Percentiles rank a stretch among this genome's conserved stretches.
phyloP scores from a whole-genome alignment of 1,139 yeast species.

The Protomyces macrosporus region DNA sequence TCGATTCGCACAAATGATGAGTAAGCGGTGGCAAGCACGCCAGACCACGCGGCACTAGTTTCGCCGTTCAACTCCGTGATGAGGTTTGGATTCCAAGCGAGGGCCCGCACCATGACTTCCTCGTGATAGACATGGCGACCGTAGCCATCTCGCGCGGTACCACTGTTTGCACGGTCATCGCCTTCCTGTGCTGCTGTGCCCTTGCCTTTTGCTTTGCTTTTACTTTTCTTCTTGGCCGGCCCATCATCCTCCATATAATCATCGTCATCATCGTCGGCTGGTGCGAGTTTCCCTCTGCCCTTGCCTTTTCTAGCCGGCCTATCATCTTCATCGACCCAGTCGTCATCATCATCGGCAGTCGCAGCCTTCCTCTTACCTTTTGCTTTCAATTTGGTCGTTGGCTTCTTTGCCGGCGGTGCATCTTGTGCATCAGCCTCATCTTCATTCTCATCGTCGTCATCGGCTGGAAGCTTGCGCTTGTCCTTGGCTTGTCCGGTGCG shows the following conservation, averaged over 20 bases:
- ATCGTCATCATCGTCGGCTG: background rate
- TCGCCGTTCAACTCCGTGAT: background rate
- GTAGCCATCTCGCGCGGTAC: background rate
- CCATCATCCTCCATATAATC: background rate
- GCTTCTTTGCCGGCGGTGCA: background rate
- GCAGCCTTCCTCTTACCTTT: background rate
- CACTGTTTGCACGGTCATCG: background rate
- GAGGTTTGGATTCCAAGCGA: background rate
- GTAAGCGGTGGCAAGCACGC: background rate
- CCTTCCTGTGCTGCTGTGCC: background rate
- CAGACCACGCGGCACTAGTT: background rate
- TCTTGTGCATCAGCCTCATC: too few species aligned
- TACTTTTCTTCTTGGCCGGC: too few species aligned
- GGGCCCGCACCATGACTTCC: background rate
- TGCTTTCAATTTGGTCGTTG: background rate
- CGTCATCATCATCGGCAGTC: background rate
- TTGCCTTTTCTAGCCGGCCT: too few species aligned
- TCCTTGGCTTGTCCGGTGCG: too few species aligned
- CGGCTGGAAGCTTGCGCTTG: too few species aligned
- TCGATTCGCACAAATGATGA: background rate
- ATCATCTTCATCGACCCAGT: background rate
- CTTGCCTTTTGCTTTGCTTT: background rate
- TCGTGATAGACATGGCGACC: background rate
- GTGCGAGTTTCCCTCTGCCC: background rate
- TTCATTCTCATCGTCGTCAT: too few species aligned